Conservation (phyloP, 2,329 filamentous ascomycete species). For the Beauveria sp. region DNA sequence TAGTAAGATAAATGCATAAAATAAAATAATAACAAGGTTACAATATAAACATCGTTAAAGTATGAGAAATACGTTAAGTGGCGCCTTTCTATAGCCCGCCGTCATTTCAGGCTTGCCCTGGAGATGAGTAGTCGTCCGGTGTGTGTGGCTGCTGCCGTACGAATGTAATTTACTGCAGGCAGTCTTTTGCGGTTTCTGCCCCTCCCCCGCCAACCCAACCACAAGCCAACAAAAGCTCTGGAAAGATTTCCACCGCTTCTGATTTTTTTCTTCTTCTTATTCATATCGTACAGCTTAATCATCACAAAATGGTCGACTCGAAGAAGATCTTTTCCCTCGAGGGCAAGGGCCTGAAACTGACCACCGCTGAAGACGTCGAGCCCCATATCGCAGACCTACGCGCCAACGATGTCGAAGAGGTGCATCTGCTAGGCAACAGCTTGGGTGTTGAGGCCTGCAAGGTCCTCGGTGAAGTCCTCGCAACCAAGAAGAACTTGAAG, state of each 20-base stretch:
- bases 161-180: background rate
- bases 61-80: no score
- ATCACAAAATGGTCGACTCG: slow-evolving; percentile 38
- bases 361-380: slow-evolving; percentile 80
- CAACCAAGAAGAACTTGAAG: slow-evolving; percentile 75
- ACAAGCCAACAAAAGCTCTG: background rate
- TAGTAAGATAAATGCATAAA: no score
- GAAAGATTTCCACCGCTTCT: background rate
- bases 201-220: slow-evolving; percentile 13
- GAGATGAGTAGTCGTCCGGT: background rate
- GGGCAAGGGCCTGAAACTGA: slow-evolving; percentile 86
- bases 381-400: slow-evolving; percentile 70
- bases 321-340: slow-evolving; percentile 79
- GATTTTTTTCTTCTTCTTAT: background rate
- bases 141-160: background rate
- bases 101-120: slow-evolving; percentile 9
- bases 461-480: slow-evolving; percentile 73
- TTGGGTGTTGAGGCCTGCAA: slow-evolving; percentile 83
- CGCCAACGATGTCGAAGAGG: slow-evolving; percentile 73
- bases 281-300: background rate
- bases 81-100: background rate
- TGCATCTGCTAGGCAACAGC: slow-evolving; percentile 85
- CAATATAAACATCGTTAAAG: no score
- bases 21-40: no score
- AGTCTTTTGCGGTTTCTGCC: slow-evolving; percentile 6